A percentile compares a stretch with the other conserved stretches of the same genome.
phyloP scores from a whole-genome alignment of 345 rosid species.

The Linum lewisii region DNA sequence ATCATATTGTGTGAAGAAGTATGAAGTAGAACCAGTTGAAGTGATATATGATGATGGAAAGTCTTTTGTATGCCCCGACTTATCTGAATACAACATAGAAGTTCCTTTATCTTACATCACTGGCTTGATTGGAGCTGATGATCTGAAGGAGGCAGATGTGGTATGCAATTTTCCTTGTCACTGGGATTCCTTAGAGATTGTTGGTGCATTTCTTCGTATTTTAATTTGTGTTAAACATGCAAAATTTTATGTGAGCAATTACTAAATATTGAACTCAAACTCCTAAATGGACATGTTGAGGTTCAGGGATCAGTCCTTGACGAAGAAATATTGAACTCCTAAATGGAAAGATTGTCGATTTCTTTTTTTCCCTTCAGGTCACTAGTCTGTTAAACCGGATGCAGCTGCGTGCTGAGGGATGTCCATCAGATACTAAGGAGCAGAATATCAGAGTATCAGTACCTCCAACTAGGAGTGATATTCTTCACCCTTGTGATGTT shows the following conservation, averaged over 20 bases:
- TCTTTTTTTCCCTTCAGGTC: conserved; percentile 37
- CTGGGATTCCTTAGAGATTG: background rate
- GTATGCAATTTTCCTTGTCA: conserved; percentile 25
- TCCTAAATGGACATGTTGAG: too few species aligned
- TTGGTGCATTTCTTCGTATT: background rate
- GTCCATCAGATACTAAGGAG: conserved; percentile 26
- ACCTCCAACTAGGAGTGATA: conserved; percentile 86
- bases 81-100: conserved; percentile 61
- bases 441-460: conserved; percentile 44
- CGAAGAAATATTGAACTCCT: background rate
- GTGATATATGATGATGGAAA: conserved; percentile 54
- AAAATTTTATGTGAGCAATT: too few species aligned
- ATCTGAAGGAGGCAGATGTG: conserved; percentile 48
- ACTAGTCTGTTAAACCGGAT: conserved; percentile 57
- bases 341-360: background rate
- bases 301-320: too few species aligned
- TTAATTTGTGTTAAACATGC: too few species aligned
- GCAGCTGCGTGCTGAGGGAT: conserved; percentile 55
- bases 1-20: conserved; percentile 56
- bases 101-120: conserved; percentile 77
- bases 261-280: too few species aligned
- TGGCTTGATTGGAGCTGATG: conserved; percentile 56
- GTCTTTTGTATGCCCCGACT: conserved; percentile 63
- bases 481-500: conserved; percentile 89
- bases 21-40: conserved; percentile 90